These are phyloP conservation scores for Arabidopsis suecica DNA, from an alignment of 345 rosid genomes.

Conservation along the genomic window DNA sequence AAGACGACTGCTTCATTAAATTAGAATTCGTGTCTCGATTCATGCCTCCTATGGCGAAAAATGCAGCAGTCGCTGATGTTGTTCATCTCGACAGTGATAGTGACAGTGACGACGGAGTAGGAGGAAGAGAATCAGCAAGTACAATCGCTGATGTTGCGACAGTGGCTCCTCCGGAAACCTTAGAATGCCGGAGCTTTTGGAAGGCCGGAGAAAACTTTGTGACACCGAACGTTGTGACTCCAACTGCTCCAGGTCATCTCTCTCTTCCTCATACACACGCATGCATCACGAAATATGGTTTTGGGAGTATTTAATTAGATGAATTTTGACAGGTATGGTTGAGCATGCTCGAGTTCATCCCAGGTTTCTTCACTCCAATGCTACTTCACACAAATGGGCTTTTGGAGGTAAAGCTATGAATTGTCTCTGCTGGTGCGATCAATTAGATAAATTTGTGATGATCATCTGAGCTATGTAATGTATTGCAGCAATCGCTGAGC, in stretches of 20 bases:
- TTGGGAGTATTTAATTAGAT: neutral
- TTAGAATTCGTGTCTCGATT: neutral
- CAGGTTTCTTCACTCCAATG: constrained; percentile 94
- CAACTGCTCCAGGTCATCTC: neutral
- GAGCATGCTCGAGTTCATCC: constrained; percentile 97
- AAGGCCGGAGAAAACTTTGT: constrained; percentile 65
- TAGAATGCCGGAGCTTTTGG: constrained; percentile 80
- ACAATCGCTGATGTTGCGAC: constrained; percentile 20
- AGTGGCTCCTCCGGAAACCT: constrained; percentile 38
- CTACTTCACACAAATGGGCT: constrained; percentile 98
- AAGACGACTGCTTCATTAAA: neutral
- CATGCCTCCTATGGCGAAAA: neutral
- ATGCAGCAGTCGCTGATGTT: constrained; percentile 32
- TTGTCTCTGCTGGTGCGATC: neutral
- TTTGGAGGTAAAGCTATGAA: constrained; percentile 68
- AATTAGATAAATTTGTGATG: neutral
- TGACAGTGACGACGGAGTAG: constrained; percentile 49
- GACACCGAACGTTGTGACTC: constrained; percentile 44
- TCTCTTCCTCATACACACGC: neutral
- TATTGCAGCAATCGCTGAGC: constrained; percentile 92
- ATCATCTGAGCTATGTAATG: neutral
- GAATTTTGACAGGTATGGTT: constrained; percentile 52
- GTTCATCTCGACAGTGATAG: constrained; percentile 45
- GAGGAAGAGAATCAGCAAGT: constrained; percentile 28
- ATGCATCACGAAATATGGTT: neutral